Base-by-base conservation (phyloP, 2,329 filamentous ascomycete genomes). In the Cladosporium cucumerinum region DNA sequence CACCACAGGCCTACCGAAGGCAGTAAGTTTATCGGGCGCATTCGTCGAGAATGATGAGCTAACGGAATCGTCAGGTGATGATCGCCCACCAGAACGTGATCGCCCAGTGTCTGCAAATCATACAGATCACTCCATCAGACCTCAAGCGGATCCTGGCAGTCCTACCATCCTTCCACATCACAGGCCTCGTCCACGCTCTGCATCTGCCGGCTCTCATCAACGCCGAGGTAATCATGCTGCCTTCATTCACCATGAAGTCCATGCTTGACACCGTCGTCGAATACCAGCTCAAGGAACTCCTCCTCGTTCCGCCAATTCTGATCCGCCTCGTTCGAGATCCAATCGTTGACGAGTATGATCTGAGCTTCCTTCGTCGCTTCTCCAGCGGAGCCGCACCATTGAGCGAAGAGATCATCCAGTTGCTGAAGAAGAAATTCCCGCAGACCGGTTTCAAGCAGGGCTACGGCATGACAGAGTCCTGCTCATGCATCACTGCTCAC, bases 391-490 rank as follows among this genome's bases (percentile, higher is more conserved):
- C 87, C 0, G 87, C 87, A 0, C 87, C 87, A 0, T 74, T 87
- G 3, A 81, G 79, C 2, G 78, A 79, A 6, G 84, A 89, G 71
- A 83, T 89, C 62, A 78, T 89, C 18, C 80, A 83, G 26, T 78
- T 83, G 26, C 77, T 89, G 16, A 75, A 84, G 65, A 78, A 80
- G 66, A 82, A 81, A 57, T 89, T 88, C 69, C 87, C 86, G 0
- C 76, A 81, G 1, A 86, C 83, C 0, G 85, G 85, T 0, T 87
- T 89, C 74, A 87, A 86, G 72, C 86, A 88, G 69, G 86, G 85
- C 1, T 89, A 89, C 69, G 87, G 87, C 30, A 89, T 90, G 86
- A 90, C 87, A 0, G 87, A 89, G 73, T 84, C 81, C 0, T 89
- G 86, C 72, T 82, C 79, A 2, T 88, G 85, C 68, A 87, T 90